A percentile compares a stretch with the other conserved stretches of the same genome.
Evolutionary conservation across 2,329 filamentous ascomycete species (phyloP).

Genomic region (Hypomyces rosellus): DNA sequence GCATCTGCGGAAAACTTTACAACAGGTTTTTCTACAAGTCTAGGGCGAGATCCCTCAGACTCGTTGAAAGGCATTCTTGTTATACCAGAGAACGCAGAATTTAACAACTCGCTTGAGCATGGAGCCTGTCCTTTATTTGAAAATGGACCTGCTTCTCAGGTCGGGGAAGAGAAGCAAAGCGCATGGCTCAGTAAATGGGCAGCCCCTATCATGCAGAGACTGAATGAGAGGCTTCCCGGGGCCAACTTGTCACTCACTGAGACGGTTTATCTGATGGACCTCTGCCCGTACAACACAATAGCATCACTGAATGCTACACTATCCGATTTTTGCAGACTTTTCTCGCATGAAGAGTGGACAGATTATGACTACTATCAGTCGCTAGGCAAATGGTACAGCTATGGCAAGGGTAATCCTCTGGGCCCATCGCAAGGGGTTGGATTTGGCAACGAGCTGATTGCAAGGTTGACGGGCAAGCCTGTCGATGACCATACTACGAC

Average conservation of each 20-base stretch:
- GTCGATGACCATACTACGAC: slow-evolving; percentile 69
- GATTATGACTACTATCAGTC: slow-evolving; percentile 76
- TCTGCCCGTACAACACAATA: slow-evolving; percentile 83
- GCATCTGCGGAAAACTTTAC: slow-evolving; percentile 71
- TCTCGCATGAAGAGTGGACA: slow-evolving; percentile 66
- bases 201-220: slow-evolving; percentile 57
- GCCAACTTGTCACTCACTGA: slow-evolving; percentile 58
- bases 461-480: slow-evolving; percentile 62
- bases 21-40: slow-evolving; percentile 57
- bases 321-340: slow-evolving; percentile 71
- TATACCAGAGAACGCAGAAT: slow-evolving; percentile 58
- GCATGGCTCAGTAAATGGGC: slow-evolving; percentile 60
- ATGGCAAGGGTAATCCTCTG: slow-evolving; percentile 67
- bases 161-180: slow-evolving; percentile 45
- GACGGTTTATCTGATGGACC: slow-evolving; percentile 72
- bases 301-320: slow-evolving; percentile 43
- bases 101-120: slow-evolving; percentile 80
- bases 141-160: slow-evolving; percentile 41
- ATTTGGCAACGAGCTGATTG: slow-evolving; percentile 80
- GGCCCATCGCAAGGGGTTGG: slow-evolving; percentile 83
- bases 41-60: slow-evolving; percentile 32
- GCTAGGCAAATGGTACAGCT: slow-evolving; percentile 80
- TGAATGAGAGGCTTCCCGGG: slow-evolving; percentile 64
- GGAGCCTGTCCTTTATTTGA: slow-evolving; percentile 67
- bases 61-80: slow-evolving; percentile 54